Base-by-base conservation (phyloP, 495 filamentous ascomycete species). In the Podospora sp. region DNA sequence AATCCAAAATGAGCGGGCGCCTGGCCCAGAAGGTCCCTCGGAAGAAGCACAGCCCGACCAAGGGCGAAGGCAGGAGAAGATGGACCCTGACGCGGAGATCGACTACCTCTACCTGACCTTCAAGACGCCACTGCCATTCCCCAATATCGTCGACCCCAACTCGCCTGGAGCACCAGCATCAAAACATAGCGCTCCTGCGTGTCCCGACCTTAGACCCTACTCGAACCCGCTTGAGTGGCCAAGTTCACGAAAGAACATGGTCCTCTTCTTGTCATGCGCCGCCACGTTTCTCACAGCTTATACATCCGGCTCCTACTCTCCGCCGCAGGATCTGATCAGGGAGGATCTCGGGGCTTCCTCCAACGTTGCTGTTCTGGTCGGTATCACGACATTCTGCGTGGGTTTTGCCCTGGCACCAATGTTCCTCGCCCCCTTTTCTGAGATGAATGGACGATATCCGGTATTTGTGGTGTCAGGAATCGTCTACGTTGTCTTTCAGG, bases 341-440 rank as follows among this genome's bases (percentile, higher is more conserved):
- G 77, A 77, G 2, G 80, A 88, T 58, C 81, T 90, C 65, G 90
- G 89, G 81, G 75, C 82, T 22, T 20, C 92, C 11, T 86, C 88
- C 52, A 76, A 80, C 21, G 83, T 90, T 12, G 88, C 90, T 22
- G 86, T 90, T 35, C 80, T 91, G 18, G 80, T 90, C n/a, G 92
- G 92, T 14, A 91, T 97, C 56, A 95, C 93, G 0, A 83, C 87
- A 2, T 98, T 96, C 77, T 93, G 91, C 46, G 71, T 84, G 29
- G 94, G 94, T 9, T 97, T 98, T 72, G 92, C 83, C 0, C 72
- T 93, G 52, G 92, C 93, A 0, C 94, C 94, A 0, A 97, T 98
- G 92, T 81, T 94, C 11, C 83, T 97, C 0, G 94, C 94, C 0
- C 94, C 94, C 0, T 90, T 98, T 68, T 93, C 90, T 1, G 94